These are phyloP conservation scores for Tubosaeta brunneosetosa DNA, from an alignment of 768 basidiomycete genomes.

Conservation along the genomic window DNA sequence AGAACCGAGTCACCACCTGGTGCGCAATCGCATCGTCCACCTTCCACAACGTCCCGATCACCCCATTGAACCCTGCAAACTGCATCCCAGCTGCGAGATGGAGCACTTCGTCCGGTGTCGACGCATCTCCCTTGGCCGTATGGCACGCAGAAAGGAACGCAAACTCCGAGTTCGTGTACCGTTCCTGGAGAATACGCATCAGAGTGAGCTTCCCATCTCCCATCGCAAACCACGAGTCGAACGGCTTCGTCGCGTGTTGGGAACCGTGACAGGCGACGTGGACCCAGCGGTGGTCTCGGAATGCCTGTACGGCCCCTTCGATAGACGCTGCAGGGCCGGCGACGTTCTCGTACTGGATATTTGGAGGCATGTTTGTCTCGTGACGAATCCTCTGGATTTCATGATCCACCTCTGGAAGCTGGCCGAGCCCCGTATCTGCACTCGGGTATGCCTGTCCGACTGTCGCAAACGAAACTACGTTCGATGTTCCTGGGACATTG, in stretches of 20 bases:
- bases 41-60: too few relatives aligned
- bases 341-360: neutral
- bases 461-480: neutral
- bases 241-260: neutral
- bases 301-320: neutral
- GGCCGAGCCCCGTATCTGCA: neutral
- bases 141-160: neutral
- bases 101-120: too few relatives aligned
- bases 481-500: neutral
- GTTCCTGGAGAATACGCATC: neutral
- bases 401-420: neutral
- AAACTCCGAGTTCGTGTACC: neutral
- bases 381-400: neutral
- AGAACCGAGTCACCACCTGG: too few relatives aligned
- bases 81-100: too few relatives aligned
- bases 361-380: neutral
- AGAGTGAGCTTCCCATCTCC: neutral
- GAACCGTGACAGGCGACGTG: neutral
- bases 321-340: neutral
- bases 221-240: conserved; percentile 1
- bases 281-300: neutral
- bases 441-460: neutral
- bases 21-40: too few relatives aligned
- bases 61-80: too few relatives aligned
- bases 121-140: neutral